Conservation (phyloP, 2,329 filamentous ascomycete genomes). For the Ploettnerulaceae sp. region DNA sequence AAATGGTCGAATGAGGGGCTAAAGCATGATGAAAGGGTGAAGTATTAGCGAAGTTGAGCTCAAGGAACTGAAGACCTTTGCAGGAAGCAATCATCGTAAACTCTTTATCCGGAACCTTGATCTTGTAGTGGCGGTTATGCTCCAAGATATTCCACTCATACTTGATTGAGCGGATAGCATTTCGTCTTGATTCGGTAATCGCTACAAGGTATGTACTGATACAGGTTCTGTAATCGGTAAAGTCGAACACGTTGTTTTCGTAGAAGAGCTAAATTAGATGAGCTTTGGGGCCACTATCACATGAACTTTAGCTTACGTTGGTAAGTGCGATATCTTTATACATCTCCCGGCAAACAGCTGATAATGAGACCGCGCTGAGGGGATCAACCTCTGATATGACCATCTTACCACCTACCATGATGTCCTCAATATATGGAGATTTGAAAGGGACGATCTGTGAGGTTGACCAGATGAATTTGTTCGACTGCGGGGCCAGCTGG, state of each 20-base stretch:
- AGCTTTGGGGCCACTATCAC: neutral
- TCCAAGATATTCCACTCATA: neutral
- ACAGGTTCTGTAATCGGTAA: neutral
- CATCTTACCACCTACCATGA: neutral
- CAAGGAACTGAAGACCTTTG: slow-evolving; percentile 3
- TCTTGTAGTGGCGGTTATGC: neutral
- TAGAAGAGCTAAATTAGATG: slow-evolving; percentile 17
- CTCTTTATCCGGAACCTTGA: no score
- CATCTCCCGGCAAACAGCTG: slow-evolving; percentile 12
- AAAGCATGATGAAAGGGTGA: neutral
- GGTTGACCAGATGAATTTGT: slow-evolving; percentile 20
- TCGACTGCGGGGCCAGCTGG: slow-evolving; percentile 10
- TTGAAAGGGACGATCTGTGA: neutral
- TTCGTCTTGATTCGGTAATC: slow-evolving; percentile 14
- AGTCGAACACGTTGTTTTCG: slow-evolving; percentile 16
- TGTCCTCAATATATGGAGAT: neutral
- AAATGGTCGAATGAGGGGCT: neutral
- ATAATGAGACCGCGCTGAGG: slow-evolving; percentile 15
- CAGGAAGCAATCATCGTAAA: slow-evolving; percentile 5
- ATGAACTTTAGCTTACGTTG: neutral
- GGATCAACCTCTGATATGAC: neutral
- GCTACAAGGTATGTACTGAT: slow-evolving; percentile 17
- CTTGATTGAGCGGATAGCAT: slow-evolving; percentile 4
- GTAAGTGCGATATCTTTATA: slow-evolving; percentile 17
- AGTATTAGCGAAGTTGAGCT: neutral